phyloP scores from a whole-genome alignment of 371 early-diverging fungal species.

The Mortierella sp. region DNA sequence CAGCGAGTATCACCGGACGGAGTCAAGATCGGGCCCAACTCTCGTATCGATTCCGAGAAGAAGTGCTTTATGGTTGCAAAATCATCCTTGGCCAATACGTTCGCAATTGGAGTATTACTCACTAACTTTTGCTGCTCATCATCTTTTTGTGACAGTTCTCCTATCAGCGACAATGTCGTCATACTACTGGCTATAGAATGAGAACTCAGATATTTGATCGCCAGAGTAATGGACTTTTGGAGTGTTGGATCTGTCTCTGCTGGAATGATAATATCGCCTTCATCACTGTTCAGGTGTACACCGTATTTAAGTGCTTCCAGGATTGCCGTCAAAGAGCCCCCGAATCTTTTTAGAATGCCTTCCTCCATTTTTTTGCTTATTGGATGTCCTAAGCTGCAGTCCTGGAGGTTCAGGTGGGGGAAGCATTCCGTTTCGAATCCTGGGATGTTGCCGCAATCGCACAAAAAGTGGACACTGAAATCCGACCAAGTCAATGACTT shows the following conservation, averaged over 20 bases:
- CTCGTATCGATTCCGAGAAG: slow-evolving; percentile 10
- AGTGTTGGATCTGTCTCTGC: slow-evolving; percentile 10
- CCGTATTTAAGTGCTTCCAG: slow-evolving; percentile 35
- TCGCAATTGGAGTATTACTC: not conserved
- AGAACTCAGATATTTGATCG: slow-evolving; percentile 16
- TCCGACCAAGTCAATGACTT: slow-evolving; percentile 17
- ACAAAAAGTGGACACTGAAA: slow-evolving; percentile 33
- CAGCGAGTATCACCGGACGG: slow-evolving; percentile 28
- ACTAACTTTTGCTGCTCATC: not conserved
- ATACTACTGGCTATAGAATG: not conserved
- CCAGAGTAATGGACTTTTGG: slow-evolving; percentile 3
- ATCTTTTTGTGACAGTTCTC: too few relatives aligned
- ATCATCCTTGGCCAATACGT: slow-evolving; percentile 7
- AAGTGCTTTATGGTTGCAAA: not conserved
- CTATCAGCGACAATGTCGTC: not conserved
- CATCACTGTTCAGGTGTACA: not conserved
- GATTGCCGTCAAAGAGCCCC: slow-evolving; percentile 28
- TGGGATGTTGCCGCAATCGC: slow-evolving; percentile 35
- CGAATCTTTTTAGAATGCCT: slow-evolving; percentile 8
- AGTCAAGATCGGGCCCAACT: slow-evolving; percentile 18
- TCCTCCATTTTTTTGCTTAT: slow-evolving; percentile 1
- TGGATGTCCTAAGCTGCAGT: slow-evolving; percentile 14
- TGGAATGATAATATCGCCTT: slow-evolving; percentile 3
- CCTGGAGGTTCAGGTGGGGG: slow-evolving; percentile 23
- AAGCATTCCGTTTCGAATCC: slow-evolving; percentile 12